Base-by-base conservation (phyloP, 192 early-diverging fungal species). In the Podila epicladia region DNA sequence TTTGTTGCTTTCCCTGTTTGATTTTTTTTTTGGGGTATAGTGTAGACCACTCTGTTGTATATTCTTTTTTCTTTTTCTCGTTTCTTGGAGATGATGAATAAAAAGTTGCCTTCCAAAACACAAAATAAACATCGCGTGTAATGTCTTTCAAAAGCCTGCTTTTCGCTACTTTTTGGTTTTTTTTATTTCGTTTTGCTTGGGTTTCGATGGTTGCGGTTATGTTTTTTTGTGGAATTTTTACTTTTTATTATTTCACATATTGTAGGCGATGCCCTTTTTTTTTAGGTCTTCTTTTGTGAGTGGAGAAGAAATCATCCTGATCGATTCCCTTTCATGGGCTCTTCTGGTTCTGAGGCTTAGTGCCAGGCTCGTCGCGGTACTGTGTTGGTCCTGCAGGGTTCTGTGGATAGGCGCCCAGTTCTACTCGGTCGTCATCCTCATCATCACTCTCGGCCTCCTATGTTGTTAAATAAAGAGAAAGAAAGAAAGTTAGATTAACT, bases 351-450 rank as follows among this genome's bases (percentile, higher is more conserved):
- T 79, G 74, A 13, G 74, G 74, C 33, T 61, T 53, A 1, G 63
- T 71, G 45, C 63, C 74, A 48, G 62, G 48, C 12, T 76, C 68
- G 24, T 41, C n/a, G 55, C 57, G 57, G 61, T 75, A 69, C 20
- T 75, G 69, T 11, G 37, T 72, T 28, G 69, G 69, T 17, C 58
- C 69, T 28, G 65, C 20, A 5, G 75, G 69, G 48, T 73, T 64
- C 62, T 80, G 66, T 24, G 70, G 71, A 32, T 80, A 80, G 17
- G 38, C 64, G 1, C 67, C 67, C 62, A 80, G 37, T 19, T 68
- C 77, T 4, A 73, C 71, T 28, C 58, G 32, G 33, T 69, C 71
- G 45, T 79, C 69, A 26, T 72, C 67, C 9, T 62, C 58, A 9
- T 45, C 45, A 12, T 32, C 67, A 6, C 61, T 59, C 17, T 41